Evolutionary conservation across 2,329 filamentous ascomycete species (phyloP), one percentile per base, ranked within the genome.

Genomic region (Diplodia seriata): DNA sequence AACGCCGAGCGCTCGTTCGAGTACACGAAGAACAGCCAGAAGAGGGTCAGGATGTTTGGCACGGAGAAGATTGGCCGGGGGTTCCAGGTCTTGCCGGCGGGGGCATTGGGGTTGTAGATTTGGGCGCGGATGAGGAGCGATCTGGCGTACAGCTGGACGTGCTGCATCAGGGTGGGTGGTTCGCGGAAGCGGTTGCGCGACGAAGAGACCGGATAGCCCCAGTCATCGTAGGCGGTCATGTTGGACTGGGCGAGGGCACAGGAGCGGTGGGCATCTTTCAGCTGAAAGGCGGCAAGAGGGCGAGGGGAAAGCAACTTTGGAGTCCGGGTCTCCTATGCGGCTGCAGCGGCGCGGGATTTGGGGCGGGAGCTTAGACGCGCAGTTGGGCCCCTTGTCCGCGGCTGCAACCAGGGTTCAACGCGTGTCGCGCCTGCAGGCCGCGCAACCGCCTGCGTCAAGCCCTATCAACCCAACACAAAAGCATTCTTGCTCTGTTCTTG

Each of bases 1-100:
- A 96, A 98, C 43, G 90, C 85, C 79, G 87, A 91, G 69, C 91
- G 85, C 82, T 99, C 95, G 1, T 94, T 93, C 88, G 92, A 95
- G 71, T 95, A 87, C 70, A 99, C 74, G 23, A 91, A 85, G 26
- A 92, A 77, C 50, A 93, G 74, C 94, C 95, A 99, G 55, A 94
- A 69, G 14, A 86, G 76, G 20, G 91, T 87, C 71, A 97, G 77
- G 18, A 89, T 77, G 76, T 91, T 90, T 43, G 88, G 86, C 67
- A 93, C 38, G 18, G 69, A 66, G 50, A 72, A 65, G 50, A 70
- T 38, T 23, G 33, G 51, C 12, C 61, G 56, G 66, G 68, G 14
- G 59, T 51, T 68, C 65, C 65, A 69, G 29, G 38, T 18, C 31
- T 50, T 47, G 20, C 55, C 64, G 11, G 50, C 31, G n/a, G 50